phyloP scores from a whole-genome alignment of 176 grass and related monocot genomes.

The Thinopyrum elongatum region DNA sequence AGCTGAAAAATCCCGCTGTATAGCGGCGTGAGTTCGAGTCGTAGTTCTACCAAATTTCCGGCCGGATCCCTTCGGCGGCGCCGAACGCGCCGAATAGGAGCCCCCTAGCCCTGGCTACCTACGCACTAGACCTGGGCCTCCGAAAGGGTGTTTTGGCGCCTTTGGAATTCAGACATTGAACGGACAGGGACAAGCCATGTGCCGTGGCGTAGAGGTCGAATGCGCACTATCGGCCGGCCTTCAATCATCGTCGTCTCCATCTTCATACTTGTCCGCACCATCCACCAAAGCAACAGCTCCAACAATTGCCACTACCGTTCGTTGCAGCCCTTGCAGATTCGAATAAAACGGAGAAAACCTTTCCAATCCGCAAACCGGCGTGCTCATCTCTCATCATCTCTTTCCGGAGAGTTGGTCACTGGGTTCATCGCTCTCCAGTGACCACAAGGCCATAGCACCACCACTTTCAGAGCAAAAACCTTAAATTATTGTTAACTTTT shows the following conservation, averaged over 20 bases:
- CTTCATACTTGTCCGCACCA: not conserved
- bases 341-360: not conserved
- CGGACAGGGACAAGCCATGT: conserved; percentile 46
- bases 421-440: not conserved
- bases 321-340: not conserved
- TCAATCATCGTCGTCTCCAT: conserved; percentile 1
- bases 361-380: not conserved
- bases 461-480: not conserved
- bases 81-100: too few relatives aligned
- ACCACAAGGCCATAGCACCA: not conserved
- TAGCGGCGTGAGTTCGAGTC: too few relatives aligned
- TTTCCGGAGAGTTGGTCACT: not conserved
- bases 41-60: too few relatives aligned
- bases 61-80: too few relatives aligned
- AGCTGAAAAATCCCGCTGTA: too few relatives aligned
- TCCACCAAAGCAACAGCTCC: not conserved
- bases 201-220: conserved; percentile 26
- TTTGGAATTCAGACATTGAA: not conserved
- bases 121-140: not conserved
- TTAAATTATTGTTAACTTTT: not conserved
- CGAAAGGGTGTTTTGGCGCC: not conserved
- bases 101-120: too few relatives aligned
- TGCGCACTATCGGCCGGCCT: conserved; percentile 15
- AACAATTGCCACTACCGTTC: not conserved
- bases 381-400: not conserved